phyloP scores from a whole-genome alignment of 352 stramenopile genomes.

The Globisporangium canariense region DNA sequence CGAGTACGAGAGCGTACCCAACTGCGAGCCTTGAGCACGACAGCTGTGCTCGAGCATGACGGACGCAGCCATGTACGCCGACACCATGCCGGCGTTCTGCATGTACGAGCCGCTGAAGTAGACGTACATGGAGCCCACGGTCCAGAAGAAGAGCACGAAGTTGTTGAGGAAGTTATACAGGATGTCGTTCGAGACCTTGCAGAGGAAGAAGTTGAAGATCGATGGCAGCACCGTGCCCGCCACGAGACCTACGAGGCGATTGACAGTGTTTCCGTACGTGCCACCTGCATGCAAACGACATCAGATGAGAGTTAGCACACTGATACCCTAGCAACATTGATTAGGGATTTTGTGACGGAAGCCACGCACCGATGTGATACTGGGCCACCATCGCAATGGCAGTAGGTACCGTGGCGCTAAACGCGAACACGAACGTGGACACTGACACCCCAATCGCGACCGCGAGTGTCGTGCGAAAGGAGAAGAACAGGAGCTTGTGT shows the following conservation, averaged over 20 bases:
- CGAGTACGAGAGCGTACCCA: slow-evolving; percentile 5
- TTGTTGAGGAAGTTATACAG: slow-evolving; percentile 64
- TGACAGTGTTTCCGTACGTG: slow-evolving; percentile 65
- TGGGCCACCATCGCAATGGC: slow-evolving; percentile 71
- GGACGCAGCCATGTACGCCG: slow-evolving; percentile 56
- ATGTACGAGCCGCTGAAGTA: slow-evolving; percentile 61
- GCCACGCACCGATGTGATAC: slow-evolving; percentile 42
- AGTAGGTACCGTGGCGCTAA: slow-evolving; percentile 58
- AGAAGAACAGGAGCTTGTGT: slow-evolving; percentile 43
- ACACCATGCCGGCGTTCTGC: slow-evolving; percentile 57
- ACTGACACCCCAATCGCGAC: slow-evolving; percentile 56
- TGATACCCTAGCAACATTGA: background rate
- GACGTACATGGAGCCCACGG: slow-evolving; percentile 64
- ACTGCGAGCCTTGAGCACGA: background rate
- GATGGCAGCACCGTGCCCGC: slow-evolving; percentile 69
- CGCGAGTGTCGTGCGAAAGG: slow-evolving; percentile 57
- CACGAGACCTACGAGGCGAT: slow-evolving; percentile 62
- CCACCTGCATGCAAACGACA: slow-evolving; percentile 23
- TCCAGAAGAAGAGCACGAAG: slow-evolving; percentile 59
- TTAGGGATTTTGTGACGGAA: no score
- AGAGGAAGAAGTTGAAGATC: slow-evolving; percentile 72
- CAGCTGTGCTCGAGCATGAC: slow-evolving; percentile 30
- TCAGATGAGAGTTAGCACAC: slow-evolving; percentile 1
- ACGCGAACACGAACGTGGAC: slow-evolving; percentile 71
- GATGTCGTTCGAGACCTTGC: slow-evolving; percentile 34